Percentiles rank a stretch among this genome's conserved stretches.
Evolutionary conservation across 208 protist genomes (phyloP).

Genomic region (Wallacemonas sp.): DNA sequence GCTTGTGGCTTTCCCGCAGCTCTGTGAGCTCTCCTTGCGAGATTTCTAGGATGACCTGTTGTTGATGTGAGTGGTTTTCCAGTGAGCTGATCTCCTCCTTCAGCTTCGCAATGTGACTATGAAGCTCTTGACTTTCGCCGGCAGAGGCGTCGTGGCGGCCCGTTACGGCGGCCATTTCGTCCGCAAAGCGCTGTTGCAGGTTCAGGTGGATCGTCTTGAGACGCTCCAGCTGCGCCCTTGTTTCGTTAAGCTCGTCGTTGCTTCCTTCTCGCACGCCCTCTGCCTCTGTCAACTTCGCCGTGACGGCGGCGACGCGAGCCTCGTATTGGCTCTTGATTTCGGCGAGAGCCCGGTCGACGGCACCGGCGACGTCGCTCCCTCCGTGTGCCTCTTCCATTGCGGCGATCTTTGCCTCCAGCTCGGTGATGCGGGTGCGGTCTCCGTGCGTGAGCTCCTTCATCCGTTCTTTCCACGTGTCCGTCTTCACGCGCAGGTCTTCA

Average conservation of each 20-base stretch:
- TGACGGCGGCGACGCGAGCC: constrained; percentile 1
- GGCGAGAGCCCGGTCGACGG: constrained; percentile 27
- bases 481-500: constrained; percentile 37
- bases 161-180: constrained; percentile 34
- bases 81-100: constrained; percentile 28
- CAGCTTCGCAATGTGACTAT: constrained; percentile 14
- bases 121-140: constrained; percentile 15
- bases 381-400: constrained; percentile 21
- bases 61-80: constrained; percentile 38
- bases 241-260: constrained; percentile 21
- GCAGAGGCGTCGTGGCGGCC: constrained; percentile 21
- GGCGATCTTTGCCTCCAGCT: constrained; percentile 32
- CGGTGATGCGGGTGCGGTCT: constrained; percentile 46
- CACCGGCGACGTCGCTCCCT: constrained; percentile 17
- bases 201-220: constrained; percentile 35
- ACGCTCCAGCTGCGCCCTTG: constrained; percentile 30
- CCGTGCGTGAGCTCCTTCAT: constrained; percentile 45
- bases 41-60: constrained; percentile 15
- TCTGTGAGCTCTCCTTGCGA: constrained; percentile 29
- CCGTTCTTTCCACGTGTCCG: constrained; percentile 66
- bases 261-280: not conserved
- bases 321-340: constrained; percentile 16
- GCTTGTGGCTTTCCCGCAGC: constrained; percentile 13
- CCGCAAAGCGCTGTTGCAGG: constrained; percentile 28
- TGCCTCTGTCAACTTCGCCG: not conserved